A percentile compares a stretch with the other conserved stretches of the same genome.
phyloP scores from a whole-genome alignment of 768 basidiomycete genomes.

The Lentinula guzmanii region DNA sequence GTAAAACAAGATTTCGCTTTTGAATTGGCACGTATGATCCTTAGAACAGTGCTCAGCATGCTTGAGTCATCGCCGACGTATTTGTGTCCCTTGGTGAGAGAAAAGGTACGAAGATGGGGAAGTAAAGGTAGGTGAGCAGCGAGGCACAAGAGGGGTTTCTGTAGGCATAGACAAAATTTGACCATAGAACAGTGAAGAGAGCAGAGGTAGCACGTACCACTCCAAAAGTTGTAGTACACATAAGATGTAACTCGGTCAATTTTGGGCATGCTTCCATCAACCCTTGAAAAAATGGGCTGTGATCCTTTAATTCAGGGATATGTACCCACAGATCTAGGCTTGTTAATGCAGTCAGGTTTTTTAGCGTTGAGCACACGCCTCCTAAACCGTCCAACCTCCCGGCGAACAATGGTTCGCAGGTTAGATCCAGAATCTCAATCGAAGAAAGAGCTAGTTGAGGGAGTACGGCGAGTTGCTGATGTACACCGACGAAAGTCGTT shows the following conservation, averaged over 20 bases:
- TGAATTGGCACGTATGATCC: conserved; percentile 27
- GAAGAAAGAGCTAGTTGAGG: conserved; percentile 22
- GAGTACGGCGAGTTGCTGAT: conserved; percentile 37
- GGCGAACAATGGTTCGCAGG: conserved; percentile 42
- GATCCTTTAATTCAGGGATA: conserved; percentile 2
- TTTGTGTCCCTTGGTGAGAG: conserved; percentile 43
- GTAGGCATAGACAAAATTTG: neutral
- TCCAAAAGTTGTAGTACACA: conserved; percentile 44
- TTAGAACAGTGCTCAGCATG: conserved; percentile 35
- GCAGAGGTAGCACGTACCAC: conserved; percentile 21
- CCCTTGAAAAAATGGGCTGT: neutral
- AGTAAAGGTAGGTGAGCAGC: conserved; percentile 30
- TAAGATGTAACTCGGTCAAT: conserved; percentile 43
- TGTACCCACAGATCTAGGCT: conserved; percentile 45
- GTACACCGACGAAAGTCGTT: conserved; percentile 39
- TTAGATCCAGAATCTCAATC: conserved; percentile 39
- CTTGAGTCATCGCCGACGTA: conserved; percentile 29
- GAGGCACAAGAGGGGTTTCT: conserved; percentile 40
- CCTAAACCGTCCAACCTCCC: conserved; percentile 25
- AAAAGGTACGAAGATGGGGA: conserved; percentile 36
- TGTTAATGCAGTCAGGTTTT: conserved; percentile 28
- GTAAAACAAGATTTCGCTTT: neutral
- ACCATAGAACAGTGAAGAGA: neutral
- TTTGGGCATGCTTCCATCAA: conserved; percentile 30
- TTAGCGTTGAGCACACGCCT: conserved; percentile 28